Base-by-base conservation (phyloP, 2,329 filamentous ascomycete species). In the Dothideomycetidae sp. region DNA sequence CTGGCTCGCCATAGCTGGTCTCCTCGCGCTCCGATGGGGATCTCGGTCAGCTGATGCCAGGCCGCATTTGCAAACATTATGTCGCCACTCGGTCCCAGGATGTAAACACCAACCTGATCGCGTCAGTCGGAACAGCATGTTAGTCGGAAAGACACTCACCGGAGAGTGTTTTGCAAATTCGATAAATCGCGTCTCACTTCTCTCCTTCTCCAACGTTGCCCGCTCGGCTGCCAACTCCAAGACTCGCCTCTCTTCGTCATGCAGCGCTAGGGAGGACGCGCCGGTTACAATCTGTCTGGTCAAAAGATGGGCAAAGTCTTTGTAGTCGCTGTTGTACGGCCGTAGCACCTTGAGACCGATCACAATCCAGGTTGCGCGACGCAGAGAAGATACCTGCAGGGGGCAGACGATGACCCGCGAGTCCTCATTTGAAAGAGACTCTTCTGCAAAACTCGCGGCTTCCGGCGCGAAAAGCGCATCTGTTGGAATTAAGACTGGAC, bases 101-200 rank as follows among this genome's bases (percentile, higher is more conserved):
- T 32, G 19, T 38, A 38, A 5, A 38, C 36, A 14, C 36, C 36
- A 9, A 38, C 16, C 36, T 38, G 11, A 3, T 10, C 12, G 2
- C 28, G 17, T 37, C 16, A 37, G 36, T 21, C 10, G 26, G 4
- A 5, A n/a, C n/a, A 3, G n/a, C 12, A 3, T 32, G 17, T 37
- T 13, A 37, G 36, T 21, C 10, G 26, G 4, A 5, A 13, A 7
- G 3, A 12, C 10, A 3, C 11, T 3, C 33, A 38, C 36, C 7
- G 36, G 36, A 5, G 36, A 16, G 23, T 38, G 36, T 11, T 33
- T 32, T 10, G 36, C 36, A 28, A 38, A 38, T 10, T 32, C 36
- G 3, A 30, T 10, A 19, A 38, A 38, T 28, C 29, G 12, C 11
- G 16, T 5, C 4, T 29, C 36, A 26, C 14, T 31, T 14, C 33